These are phyloP conservation scores for Centrapalus pauciflorus DNA, from an alignment of 129 eudicot species.

Conservation along the genomic window DNA sequence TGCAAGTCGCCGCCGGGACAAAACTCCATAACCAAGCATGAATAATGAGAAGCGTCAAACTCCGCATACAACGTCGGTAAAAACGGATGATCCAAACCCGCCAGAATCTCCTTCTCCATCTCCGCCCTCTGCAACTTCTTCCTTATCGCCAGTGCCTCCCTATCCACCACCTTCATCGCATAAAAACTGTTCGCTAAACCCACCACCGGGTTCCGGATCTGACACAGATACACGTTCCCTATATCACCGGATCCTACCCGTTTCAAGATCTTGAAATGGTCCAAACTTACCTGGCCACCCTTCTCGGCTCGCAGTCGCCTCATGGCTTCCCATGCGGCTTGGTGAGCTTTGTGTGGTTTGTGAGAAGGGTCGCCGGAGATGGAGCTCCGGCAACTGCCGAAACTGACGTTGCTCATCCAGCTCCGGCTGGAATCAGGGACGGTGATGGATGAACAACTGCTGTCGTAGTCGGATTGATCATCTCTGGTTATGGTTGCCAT, in stretches of 20 bases:
- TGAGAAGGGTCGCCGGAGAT: conserved; percentile 36
- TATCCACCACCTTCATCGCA: conserved; percentile 84
- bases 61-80: conserved; percentile 68
- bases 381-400: conserved; percentile 35
- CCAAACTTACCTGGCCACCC: conserved; percentile 52
- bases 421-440: conserved; percentile 73
- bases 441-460: conserved; percentile 61
- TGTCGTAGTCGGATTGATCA: conserved; percentile 57
- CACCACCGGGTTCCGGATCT: conserved; percentile 59
- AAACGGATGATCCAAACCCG: conserved; percentile 72
- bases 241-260: conserved; percentile 70
- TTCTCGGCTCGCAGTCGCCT: conserved; percentile 42
- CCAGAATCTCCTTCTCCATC: conserved; percentile 64
- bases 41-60: conserved; percentile 72
- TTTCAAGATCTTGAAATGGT: conserved; percentile 58
- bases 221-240: conserved; percentile 72
- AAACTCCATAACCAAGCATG: conserved; percentile 81
- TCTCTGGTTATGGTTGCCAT: conserved; percentile 45
- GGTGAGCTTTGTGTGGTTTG: conserved; percentile 81
- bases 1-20: conserved; percentile 83
- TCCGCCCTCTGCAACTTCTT: conserved; percentile 72
- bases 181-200: conserved; percentile 45
- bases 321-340: conserved; percentile 75
- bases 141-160: conserved; percentile 64
- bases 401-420: conserved; percentile 61